Percentiles rank a stretch among this genome's conserved stretches.
These are phyloP conservation scores for Incumbomyces lentus DNA, from an alignment of 2,329 filamentous ascomycete genomes.

Conservation along the genomic window DNA sequence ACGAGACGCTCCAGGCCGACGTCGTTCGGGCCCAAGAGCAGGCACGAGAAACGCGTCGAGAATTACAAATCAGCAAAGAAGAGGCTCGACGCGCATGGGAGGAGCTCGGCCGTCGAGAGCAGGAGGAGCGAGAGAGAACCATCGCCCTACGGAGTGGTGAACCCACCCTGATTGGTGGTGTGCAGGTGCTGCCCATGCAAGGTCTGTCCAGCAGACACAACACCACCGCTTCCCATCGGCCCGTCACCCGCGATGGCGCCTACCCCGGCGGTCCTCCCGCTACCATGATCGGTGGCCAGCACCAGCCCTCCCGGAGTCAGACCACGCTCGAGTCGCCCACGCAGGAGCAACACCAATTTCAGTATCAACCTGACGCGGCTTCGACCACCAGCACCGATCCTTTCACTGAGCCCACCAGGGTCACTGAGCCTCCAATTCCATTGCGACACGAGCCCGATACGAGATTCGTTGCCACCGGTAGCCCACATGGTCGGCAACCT, in stretches of 20 bases:
- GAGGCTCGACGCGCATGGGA: constrained; percentile 95
- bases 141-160: constrained; percentile 76
- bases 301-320: constrained; percentile 16
- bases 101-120: constrained; percentile 83
- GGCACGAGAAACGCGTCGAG: constrained; percentile 81
- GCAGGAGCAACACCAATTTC: constrained; percentile 36
- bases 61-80: constrained; percentile 88
- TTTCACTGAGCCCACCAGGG: constrained; percentile 41
- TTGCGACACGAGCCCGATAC: constrained; percentile 30
- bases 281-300: constrained; percentile 24
- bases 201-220: constrained; percentile 50
- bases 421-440: constrained; percentile 25
- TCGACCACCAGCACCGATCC: constrained; percentile 53
- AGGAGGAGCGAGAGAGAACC: constrained; percentile 82
- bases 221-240: constrained; percentile 32
- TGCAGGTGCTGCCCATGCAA: constrained; percentile 90
- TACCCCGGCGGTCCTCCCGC: constrained; percentile 29
- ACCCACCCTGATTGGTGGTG: constrained; percentile 79
- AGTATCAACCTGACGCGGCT: constrained; percentile 37
- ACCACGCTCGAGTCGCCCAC: constrained; percentile 25
- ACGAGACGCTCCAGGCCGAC: constrained; percentile 59
- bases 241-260: constrained; percentile 37
- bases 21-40: constrained; percentile 63
- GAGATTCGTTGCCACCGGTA: constrained; percentile 16
- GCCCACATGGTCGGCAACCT: neutral